Evolutionary conservation across 2,329 filamentous ascomycete genomes (phyloP), one percentile per base, ranked within the genome.

Genomic region (Trichoderma koningiopsis): DNA sequence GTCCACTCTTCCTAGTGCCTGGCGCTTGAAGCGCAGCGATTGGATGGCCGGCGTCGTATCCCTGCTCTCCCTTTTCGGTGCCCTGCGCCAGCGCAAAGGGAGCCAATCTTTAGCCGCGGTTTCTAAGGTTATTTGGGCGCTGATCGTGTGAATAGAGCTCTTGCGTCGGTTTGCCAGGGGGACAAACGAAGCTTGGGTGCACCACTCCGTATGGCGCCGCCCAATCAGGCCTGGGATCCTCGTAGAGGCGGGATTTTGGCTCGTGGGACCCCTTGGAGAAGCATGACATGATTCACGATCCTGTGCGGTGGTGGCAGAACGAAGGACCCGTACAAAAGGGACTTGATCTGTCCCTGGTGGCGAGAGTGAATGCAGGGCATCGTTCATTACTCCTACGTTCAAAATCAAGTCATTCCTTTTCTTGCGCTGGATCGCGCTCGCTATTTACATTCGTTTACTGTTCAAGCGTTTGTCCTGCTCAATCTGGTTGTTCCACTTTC

Each of bases 261-360:
- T 40, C 40, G 63, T 49, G 63, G 52, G 40, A 43, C 63, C 63
- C 63, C 55, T 33, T 58, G 63, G 63, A 49, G 37, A 7, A 4
- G 19, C 29, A 52, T 59, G 55, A 31, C 40, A 52, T 59, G 63
- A 67, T 67, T 67, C 63, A 67, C 55, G 63, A 58, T 58, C 40
- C 63, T 31, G 37, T 47, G 27, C 6, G n/a, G n/a, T 13, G 55
- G 55, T 59, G 35, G 57, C 22, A 58, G 47, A 37, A 49, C 16
- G 55, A 40, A 27, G 53, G 63, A 40, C 27, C 37, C 40, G 29
- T 67, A 67, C 29, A 67, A 67, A 66, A 67, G 53, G 63, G 63
- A 57, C 63, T 31, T 59, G 63, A 22, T 43, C 33, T 43, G 22
- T 59, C 57, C 35, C 57, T 59, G 14, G 57, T 24, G 33, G 33